Evolutionary conservation across 805 yeast genomes (phyloP).

Genomic region (Sugiyamaella boreocaroliniensis): DNA sequence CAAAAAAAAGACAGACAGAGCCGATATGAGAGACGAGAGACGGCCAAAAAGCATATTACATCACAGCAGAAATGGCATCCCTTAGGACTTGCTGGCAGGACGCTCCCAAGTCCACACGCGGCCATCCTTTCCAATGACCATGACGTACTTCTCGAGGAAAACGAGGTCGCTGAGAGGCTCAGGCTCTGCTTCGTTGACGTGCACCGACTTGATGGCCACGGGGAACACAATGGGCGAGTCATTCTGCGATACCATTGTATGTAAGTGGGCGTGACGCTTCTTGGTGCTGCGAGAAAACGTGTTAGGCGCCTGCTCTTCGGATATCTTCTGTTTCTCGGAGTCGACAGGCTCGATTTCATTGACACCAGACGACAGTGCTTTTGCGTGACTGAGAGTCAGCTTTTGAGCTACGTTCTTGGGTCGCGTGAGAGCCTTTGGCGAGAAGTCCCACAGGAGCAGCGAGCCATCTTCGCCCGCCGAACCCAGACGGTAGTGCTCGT

Average conservation of each 20-base stretch:
- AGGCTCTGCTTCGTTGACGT: slow-evolving; percentile 22
- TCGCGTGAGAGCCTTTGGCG: slow-evolving; percentile 36
- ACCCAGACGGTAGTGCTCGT: slow-evolving; percentile 41
- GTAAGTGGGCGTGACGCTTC: slow-evolving; percentile 13
- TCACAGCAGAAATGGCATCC: background rate
- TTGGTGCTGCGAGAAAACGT: background rate
- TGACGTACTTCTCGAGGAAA: slow-evolving; percentile 19
- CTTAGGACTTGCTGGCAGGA: slow-evolving; percentile 9
- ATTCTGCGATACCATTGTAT: slow-evolving; percentile 23
- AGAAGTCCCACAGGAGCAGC: slow-evolving; percentile 48
- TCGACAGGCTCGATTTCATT: background rate
- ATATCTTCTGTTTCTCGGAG: background rate
- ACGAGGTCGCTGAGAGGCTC: slow-evolving; percentile 25
- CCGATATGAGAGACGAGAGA: too few species aligned
- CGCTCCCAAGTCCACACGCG: slow-evolving; percentile 30
- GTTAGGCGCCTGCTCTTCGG: background rate
- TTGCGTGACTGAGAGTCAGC: slow-evolving; percentile 1
- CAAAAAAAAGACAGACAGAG: background rate
- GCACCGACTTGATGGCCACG: slow-evolving; percentile 22
- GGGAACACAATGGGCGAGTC: slow-evolving; percentile 26
- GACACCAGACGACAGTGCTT: background rate
- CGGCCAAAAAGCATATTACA: background rate
- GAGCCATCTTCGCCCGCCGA: slow-evolving; percentile 52
- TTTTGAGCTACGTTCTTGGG: slow-evolving; percentile 10
- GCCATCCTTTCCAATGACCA: slow-evolving; percentile 29